phyloP scores from a whole-genome alignment of 2,329 filamentous ascomycete species.

The Alternaria ventricosa region DNA sequence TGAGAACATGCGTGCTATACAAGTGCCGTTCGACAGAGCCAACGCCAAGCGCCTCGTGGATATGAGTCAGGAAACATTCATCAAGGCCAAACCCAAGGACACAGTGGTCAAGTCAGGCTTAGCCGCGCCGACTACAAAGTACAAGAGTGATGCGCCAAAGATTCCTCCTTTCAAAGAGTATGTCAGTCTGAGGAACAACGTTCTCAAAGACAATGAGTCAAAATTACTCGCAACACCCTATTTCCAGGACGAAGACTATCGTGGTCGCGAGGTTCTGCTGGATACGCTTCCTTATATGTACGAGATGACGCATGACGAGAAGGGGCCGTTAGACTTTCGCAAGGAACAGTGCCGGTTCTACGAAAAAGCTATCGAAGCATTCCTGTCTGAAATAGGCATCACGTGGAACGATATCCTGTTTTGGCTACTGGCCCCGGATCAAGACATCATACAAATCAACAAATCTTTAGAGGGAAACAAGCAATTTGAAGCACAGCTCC shows the following conservation, averaged over 20 bases:
- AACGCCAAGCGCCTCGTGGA: neutral
- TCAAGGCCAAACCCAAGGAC: conserved; percentile 16
- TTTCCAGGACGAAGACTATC: conserved; percentile 34
- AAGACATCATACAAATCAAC: conserved; percentile 19
- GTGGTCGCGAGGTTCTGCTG: conserved; percentile 24
- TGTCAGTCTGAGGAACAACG: conserved; percentile 50
- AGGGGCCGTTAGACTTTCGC: conserved; percentile 39
- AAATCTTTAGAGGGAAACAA: neutral
- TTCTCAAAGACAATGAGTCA: conserved; percentile 51
- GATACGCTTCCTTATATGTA: conserved; percentile 40
- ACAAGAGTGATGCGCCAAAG: conserved; percentile 18
- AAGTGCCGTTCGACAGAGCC: conserved; percentile 11
- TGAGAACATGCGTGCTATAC: conserved; percentile 23
- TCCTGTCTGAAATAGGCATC: conserved; percentile 45
- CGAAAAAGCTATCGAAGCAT: conserved; percentile 42
- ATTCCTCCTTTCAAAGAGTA: conserved; percentile 52
- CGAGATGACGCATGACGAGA: conserved; percentile 26
- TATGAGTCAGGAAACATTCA: conserved; percentile 26
- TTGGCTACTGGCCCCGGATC: conserved; percentile 47
- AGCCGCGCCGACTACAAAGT: conserved; percentile 20
- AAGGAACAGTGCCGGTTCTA: conserved; percentile 47
- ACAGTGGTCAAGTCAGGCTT: conserved; percentile 8
- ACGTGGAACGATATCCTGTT: conserved; percentile 48
- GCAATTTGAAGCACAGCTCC: conserved; percentile 14
- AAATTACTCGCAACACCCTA: conserved; percentile 50